These are phyloP conservation scores for Myriangium duriaei DNA, from an alignment of 2,329 filamentous ascomycete genomes.

Conservation along the genomic window DNA sequence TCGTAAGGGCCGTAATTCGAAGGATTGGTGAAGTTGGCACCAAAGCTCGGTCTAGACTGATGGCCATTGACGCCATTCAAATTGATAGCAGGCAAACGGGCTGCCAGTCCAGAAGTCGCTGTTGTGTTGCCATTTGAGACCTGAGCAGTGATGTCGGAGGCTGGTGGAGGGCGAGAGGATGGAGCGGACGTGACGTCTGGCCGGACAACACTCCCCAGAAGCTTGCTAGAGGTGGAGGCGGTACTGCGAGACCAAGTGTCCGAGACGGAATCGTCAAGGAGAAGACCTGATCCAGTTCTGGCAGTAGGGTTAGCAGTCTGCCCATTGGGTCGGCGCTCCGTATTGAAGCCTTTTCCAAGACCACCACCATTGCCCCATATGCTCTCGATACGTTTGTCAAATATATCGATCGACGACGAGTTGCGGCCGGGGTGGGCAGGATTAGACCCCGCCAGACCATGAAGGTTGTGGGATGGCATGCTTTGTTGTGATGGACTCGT, in stretches of 20 bases:
- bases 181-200: slow-evolving; percentile 4
- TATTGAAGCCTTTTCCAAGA: slow-evolving; percentile 1
- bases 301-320: not conserved
- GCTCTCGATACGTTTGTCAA: slow-evolving; percentile 1
- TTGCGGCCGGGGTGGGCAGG: not conserved
- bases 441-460: slow-evolving; percentile 4
- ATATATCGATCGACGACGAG: not conserved
- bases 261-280: slow-evolving; percentile 7
- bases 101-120: slow-evolving; percentile 8
- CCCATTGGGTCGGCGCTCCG: not conserved
- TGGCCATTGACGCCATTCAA: slow-evolving; percentile 15
- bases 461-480: slow-evolving; percentile 2
- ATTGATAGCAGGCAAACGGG: slow-evolving; percentile 16
- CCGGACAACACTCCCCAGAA: not conserved
- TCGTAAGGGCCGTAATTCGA: slow-evolving; percentile 14
- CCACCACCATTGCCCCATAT: slow-evolving; percentile 5
- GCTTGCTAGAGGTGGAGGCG: not conserved
- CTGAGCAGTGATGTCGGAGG: slow-evolving; percentile 11
- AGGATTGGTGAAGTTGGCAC: slow-evolving; percentile 14
- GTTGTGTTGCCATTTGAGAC: slow-evolving; percentile 16
- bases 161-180: slow-evolving; percentile 13
- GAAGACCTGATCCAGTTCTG: slow-evolving; percentile 4
- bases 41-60: slow-evolving; percentile 14
- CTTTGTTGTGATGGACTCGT: not conserved
- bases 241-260: slow-evolving; percentile 2